phyloP scores from a whole-genome alignment of 768 basidiomycete species.

The Psilocybe cubensis region DNA sequence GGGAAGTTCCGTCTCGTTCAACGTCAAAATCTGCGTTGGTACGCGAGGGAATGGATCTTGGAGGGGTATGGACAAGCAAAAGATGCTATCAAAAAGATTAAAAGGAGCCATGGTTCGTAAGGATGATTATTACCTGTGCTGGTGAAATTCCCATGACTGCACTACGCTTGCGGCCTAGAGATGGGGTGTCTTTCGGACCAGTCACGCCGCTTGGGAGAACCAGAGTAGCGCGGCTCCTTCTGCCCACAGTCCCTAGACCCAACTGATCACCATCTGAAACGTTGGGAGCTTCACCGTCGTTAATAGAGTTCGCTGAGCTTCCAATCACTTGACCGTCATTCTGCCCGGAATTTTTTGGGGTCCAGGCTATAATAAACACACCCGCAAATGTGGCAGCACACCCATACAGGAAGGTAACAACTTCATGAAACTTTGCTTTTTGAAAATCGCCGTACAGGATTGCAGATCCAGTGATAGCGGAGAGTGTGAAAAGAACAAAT shows the following conservation, averaged over 20 bases:
- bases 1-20: conserved; percentile 35
- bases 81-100: conserved; percentile 50
- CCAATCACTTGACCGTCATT: conserved; percentile 21
- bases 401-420: conserved; percentile 85
- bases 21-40: conserved; percentile 31
- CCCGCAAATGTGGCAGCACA: conserved; percentile 89
- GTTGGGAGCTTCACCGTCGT: conserved; percentile 8
- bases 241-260: conserved; percentile 38
- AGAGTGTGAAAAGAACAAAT: conserved; percentile 93
- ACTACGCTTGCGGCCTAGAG: conserved; percentile 56
- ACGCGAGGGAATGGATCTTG: conserved; percentile 45
- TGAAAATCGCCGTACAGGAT: conserved; percentile 95
- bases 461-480: conserved; percentile 90
- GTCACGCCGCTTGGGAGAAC: conserved; percentile 49
- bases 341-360: conserved; percentile 35
- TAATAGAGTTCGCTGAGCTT: conserved; percentile 21
- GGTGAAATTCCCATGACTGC: conserved; percentile 72
- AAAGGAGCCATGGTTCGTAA: background rate
- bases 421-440: conserved; percentile 77
- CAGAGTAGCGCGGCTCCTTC: conserved; percentile 47
- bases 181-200: conserved; percentile 39
- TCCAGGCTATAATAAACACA: conserved; percentile 86
- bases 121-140: conserved; percentile 55
- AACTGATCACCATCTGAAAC: conserved; percentile 28
- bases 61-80: conserved; percentile 68